Evolutionary conservation across 2,329 filamentous ascomycete genomes (phyloP).

Genomic region (Scolecobasidium constrictum): DNA sequence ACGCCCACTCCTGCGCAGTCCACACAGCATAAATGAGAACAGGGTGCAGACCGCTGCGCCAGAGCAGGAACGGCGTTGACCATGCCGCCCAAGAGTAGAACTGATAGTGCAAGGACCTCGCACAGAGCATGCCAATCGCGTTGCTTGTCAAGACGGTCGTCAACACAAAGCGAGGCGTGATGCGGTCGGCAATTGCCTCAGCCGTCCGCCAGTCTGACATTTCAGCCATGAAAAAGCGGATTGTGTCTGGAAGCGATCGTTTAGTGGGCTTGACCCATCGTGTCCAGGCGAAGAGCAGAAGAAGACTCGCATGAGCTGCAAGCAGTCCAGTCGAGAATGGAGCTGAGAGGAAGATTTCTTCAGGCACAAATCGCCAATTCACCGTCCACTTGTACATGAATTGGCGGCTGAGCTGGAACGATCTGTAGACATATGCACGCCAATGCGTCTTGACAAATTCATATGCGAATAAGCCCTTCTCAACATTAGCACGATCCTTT

Average conservation of each 20-base stretch:
- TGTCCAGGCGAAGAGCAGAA: constrained; percentile 53
- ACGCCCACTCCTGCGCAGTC: constrained; percentile 78
- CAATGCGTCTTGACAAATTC: constrained; percentile 61
- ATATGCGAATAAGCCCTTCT: constrained; percentile 41
- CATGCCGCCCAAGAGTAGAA: constrained; percentile 90
- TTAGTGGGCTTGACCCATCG: constrained; percentile 64
- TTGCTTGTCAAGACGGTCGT: constrained; percentile 68
- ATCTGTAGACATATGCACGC: constrained; percentile 63
- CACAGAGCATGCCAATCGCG: constrained; percentile 71
- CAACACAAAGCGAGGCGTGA: constrained; percentile 64
- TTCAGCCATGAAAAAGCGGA: constrained; percentile 30
- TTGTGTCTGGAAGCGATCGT: constrained; percentile 45
- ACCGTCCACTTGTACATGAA: constrained; percentile 99
- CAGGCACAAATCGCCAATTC: constrained; percentile 93
- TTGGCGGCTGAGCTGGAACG: constrained; percentile 82
- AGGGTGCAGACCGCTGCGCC: constrained; percentile 62
- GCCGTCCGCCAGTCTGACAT: constrained; percentile 12
- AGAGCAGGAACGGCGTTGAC: constrained; percentile 79
- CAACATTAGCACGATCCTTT: not conserved
- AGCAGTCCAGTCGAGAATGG: constrained; percentile 60
- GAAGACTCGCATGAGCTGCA: constrained; percentile 51
- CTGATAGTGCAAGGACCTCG: constrained; percentile 84
- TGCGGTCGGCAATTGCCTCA: constrained; percentile 33
- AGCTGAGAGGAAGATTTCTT: constrained; percentile 64
- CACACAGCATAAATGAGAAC: constrained; percentile 58